Percentiles rank a stretch among this genome's conserved stretches.
These are phyloP conservation scores for Cercophora sp. DNA, from an alignment of 495 filamentous ascomycete species.

Conservation along the genomic window DNA sequence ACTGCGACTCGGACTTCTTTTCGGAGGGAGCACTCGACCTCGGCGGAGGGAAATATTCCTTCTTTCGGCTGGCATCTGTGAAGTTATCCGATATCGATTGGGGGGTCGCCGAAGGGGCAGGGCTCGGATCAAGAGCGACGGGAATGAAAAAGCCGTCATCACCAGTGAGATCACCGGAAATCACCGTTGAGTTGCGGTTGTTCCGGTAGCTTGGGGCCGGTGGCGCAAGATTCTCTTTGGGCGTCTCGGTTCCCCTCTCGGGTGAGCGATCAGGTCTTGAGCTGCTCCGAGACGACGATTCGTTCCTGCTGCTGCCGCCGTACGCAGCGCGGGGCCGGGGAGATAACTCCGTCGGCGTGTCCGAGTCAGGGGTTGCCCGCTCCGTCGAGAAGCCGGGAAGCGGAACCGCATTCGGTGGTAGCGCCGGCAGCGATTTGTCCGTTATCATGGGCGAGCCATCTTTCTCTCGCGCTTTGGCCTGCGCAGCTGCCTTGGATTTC, in stretches of 20 bases:
- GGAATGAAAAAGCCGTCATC: constrained; percentile 87
- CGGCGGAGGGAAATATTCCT: constrained; percentile 50
- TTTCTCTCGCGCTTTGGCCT: constrained; percentile 58
- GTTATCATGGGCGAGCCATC: constrained; percentile 62
- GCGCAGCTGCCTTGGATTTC: constrained; percentile 64
- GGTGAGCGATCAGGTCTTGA: constrained; percentile 48
- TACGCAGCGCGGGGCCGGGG: constrained; percentile 56
- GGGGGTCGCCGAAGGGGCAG: constrained; percentile 58
- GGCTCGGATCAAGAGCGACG: constrained; percentile 81
- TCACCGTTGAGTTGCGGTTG: constrained; percentile 67
- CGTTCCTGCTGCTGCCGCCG: constrained; percentile 39
- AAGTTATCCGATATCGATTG: constrained; percentile 51
- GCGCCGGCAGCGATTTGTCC: constrained; percentile 90
- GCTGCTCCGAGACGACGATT: constrained; percentile 47
- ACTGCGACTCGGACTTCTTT: constrained; percentile 39
- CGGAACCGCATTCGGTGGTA: constrained; percentile 71
- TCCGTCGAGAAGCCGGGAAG: constrained; percentile 55
- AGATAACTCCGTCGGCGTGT: constrained; percentile 68
- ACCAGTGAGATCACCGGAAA: constrained; percentile 54
- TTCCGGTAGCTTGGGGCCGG: constrained; percentile 74
- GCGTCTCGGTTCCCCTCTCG: constrained; percentile 37
- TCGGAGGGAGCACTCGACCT: constrained; percentile 25
- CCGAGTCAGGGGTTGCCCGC: constrained; percentile 71
- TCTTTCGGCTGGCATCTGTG: constrained; percentile 38
- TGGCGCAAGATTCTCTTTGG: constrained; percentile 56